Base-by-base conservation (phyloP, 1,139 yeast genomes). In the Magnusiomyces magnusii region DNA sequence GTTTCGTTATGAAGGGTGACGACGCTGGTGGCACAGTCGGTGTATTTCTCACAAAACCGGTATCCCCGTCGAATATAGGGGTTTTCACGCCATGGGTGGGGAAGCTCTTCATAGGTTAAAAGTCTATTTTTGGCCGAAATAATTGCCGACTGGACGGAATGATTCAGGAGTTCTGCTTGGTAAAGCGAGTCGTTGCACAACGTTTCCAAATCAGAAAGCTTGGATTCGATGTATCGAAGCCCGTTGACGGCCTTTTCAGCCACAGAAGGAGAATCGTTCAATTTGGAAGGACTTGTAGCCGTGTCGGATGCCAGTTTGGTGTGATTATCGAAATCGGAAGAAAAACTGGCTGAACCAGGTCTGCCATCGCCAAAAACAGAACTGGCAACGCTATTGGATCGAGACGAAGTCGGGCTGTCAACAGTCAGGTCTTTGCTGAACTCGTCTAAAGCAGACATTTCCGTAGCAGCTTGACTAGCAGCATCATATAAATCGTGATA, bases 21-120 rank as follows among this genome's bases (percentile, higher is more conserved):
- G 15, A 87, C 73, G 58, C 87, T 80, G 60, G 73, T 70, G 47
- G 84, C 67, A 68, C 95, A 87, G 60, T 80, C 78, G 2, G 69
- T 58, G 69, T 87, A 93, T 54, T 81, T 80, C 62, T 82, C 77
- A 59, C 87, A 85, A 73, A 93, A 93, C 63, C 98, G 76, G 75
- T 93, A 93, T 1, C 98, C 98, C 57, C 83, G 75, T 42, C 87
- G 78, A 60, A 93, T 89, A 71, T 82, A 91, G 60, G 91, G 85
- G 74, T 93, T 93, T 71, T 92, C 97, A 68, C 96, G 80, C 97
- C 97, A 93, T 57, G 88, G 89, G 63, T 85, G 81, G 1, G 99
- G 99, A 57, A 93, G 76, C 71, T 93, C 96, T 69, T 89, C 90
- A 72, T 87, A 88, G 65, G 90, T 91, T 56, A 93, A 74, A 61